Conservation (phyloP, 2,329 filamentous ascomycete species). For the Neonectria coccinea region DNA sequence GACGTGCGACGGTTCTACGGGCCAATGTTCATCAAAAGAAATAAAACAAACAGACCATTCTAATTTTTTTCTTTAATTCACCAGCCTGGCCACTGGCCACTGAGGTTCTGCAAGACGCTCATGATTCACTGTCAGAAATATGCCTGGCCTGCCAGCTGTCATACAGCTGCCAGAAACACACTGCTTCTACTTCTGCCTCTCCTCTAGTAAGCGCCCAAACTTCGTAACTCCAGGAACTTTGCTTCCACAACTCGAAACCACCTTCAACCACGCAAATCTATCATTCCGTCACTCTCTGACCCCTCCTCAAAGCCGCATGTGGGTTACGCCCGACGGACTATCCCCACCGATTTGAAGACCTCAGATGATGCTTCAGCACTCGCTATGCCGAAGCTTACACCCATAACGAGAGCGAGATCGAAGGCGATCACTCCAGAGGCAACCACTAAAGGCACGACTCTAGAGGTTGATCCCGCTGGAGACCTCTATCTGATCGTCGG, state of each 20-base stretch:
- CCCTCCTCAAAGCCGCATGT: background rate
- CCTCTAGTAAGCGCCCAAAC: background rate
- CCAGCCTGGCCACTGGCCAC: too few relatives aligned
- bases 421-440: too few relatives aligned
- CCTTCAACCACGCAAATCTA: background rate
- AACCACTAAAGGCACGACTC: too few relatives aligned
- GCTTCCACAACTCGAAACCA: background rate
- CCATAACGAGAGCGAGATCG: background rate
- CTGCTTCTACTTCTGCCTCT: background rate
- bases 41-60: background rate
- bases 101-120: too few relatives aligned
- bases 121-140: too few relatives aligned
- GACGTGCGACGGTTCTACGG: background rate
- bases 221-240: background rate
- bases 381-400: background rate
- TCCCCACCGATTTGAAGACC: background rate
- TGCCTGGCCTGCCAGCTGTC: background rate
- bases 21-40: background rate
- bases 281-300: background rate
- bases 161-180: background rate
- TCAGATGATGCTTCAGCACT: background rate
- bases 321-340: background rate
- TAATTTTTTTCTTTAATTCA: background rate
- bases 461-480: conserved; percentile 9
- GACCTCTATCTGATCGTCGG: conserved; percentile 1